phyloP scores from a whole-genome alignment of 2,329 filamentous ascomycete genomes.

The Claviceps capensis region DNA sequence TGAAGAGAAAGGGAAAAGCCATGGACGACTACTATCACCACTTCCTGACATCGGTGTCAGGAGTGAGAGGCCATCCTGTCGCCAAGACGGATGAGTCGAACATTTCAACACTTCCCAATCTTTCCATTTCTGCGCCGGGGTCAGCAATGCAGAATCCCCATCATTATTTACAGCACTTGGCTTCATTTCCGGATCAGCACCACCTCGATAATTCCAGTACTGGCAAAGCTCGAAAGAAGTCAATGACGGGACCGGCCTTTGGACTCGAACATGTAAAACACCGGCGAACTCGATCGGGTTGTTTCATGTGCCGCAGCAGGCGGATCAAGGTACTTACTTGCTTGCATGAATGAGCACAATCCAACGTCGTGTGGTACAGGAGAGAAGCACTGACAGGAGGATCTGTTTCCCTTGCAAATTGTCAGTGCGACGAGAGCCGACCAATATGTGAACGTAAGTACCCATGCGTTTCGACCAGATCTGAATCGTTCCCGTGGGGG shows the following conservation, averaged over 20 bases:
- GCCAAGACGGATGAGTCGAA: constrained; percentile 27
- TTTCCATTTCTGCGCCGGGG: constrained; percentile 15
- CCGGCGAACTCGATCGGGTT: constrained; percentile 82
- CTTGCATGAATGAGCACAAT: constrained; percentile 4
- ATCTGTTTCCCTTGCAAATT: neutral
- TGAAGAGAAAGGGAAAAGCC: neutral
- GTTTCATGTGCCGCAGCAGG: constrained; percentile 78
- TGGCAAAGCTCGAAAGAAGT: constrained; percentile 38
- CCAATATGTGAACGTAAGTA: constrained; percentile 68
- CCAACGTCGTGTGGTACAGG: constrained; percentile 2
- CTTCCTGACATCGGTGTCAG: constrained; percentile 39
- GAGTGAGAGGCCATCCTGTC: constrained; percentile 24
- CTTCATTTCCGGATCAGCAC: constrained; percentile 35
- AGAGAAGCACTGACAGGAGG: constrained; percentile 14
- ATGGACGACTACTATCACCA: constrained; percentile 46
- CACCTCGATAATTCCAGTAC: constrained; percentile 34
- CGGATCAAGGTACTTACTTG: constrained; percentile 58
- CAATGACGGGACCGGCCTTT: constrained; percentile 24
- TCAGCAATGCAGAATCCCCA: constrained; percentile 28
- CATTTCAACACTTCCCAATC: constrained; percentile 21
- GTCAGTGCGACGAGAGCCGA: constrained; percentile 76
- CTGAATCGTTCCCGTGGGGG: neutral
- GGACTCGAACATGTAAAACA: constrained; percentile 69
- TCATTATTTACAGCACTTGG: constrained; percentile 34
- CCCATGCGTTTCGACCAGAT: neutral